Percentiles rank a stretch among this genome's conserved stretches.
Conservation (phyloP, 225 moss, liverwort and hornwort species). For the Bryum argenteum region DNA sequence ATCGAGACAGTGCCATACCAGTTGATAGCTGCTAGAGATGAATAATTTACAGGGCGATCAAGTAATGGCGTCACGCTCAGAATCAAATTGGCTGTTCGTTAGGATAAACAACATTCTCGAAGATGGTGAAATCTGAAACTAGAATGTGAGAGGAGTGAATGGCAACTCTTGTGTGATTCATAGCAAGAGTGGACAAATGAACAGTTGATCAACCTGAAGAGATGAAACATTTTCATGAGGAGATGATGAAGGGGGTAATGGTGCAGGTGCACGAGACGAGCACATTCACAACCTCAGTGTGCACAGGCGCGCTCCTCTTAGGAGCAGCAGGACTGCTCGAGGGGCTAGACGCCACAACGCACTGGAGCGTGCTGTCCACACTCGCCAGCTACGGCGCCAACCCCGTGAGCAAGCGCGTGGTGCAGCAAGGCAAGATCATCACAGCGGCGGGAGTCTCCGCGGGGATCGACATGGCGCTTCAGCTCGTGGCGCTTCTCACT, state of each 20-base stretch:
- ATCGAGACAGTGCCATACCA: too few species aligned
- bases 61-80: too few species aligned
- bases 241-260: background rate
- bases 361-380: slow-evolving; percentile 38
- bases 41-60: too few species aligned
- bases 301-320: slow-evolving; percentile 61
- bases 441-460: slow-evolving; percentile 43
- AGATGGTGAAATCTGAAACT: too few species aligned
- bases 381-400: slow-evolving; percentile 53
- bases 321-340: slow-evolving; percentile 67
- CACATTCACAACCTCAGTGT: slow-evolving; percentile 70
- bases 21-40: too few species aligned
- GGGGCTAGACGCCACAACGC: slow-evolving; percentile 59
- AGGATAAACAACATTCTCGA: too few species aligned
- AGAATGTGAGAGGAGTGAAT: too few species aligned
- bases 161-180: too few species aligned
- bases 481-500: slow-evolving; percentile 34
- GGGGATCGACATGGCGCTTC: slow-evolving; percentile 47
- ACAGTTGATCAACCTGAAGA: too few species aligned
- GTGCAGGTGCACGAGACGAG: slow-evolving; percentile 55
- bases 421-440: slow-evolving; percentile 54
- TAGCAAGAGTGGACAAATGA: too few species aligned
- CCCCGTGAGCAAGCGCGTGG: slow-evolving; percentile 43
- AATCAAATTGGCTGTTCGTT: too few species aligned
- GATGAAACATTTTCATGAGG: too few species aligned